Base-by-base conservation (phyloP, 2,329 filamentous ascomycete species). In the Claviceps humidiphila region DNA sequence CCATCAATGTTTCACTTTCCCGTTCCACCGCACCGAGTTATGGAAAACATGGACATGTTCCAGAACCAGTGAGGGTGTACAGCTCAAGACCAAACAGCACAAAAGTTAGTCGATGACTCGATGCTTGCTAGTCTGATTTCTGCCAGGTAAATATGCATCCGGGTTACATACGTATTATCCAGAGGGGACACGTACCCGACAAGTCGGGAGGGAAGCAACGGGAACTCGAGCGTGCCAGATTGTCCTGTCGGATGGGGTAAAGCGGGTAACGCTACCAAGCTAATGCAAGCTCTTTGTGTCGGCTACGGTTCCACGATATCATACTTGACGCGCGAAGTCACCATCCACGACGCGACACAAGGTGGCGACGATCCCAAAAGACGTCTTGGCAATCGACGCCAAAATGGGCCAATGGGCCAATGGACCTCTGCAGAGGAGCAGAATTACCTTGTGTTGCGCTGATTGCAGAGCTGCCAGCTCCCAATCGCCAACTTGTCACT, bases 261-360 rank as follows among this genome's bases (percentile, higher is more conserved):
- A 42, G 41, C 41, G 46, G 46, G 46, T 40, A 20, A 48, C 24
- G 47, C 37, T 48, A 20, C 9, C 26, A 34, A 34, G 30, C 30
- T 34, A 42, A 50, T 50, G 48, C 48, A 50, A 6, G 20, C 24
- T 24, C 24, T 22, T n/a, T 50, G 6, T 34, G 11, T 24, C 41
- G 22, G 42, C 50, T 50, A 34, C 46, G 22, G 42, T 50, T 53
- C 34, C 51, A 53, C 51, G 34, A 49, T 40, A 20, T 13, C 4
- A 22, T 49, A 47, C 47, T 42, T 50, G 47, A 53, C 51, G 47
- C 51, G 51, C 30, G 3, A 34, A 47, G 51, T 38, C 46, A 40
- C 47, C 34, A 24, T 30, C 37, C 26, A 40, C 46, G 47, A 37
- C 47, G 47, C 47, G 41, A 50, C 20, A 50, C 46, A 37, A 42